These are phyloP conservation scores for Nitzschia sp. DNA, from an alignment of 108 stramenopile species.

Conservation along the genomic window DNA sequence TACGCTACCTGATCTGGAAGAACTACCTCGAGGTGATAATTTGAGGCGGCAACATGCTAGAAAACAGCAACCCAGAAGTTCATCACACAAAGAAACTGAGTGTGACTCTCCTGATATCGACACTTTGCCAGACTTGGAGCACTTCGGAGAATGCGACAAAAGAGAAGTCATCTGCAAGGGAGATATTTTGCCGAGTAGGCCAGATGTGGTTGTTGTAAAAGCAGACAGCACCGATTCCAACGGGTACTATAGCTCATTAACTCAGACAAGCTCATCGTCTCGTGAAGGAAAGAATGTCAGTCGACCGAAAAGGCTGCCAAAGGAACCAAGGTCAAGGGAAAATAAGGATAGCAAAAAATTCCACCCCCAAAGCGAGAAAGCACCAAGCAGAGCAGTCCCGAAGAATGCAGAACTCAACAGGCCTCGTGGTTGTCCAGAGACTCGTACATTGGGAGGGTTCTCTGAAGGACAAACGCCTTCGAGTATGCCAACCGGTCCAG, in stretches of 20 bases:
- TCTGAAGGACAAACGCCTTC: no score
- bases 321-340: not conserved
- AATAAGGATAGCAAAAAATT: no score
- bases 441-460: no score
- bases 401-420: no score
- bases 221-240: conserved; percentile 9
- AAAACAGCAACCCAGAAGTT: not conserved
- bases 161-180: not conserved
- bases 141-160: not conserved
- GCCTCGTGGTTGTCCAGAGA: no score
- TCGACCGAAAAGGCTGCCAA: not conserved
- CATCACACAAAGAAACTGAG: no score
- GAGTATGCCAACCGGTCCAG: no score
- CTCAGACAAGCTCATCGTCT: conserved; percentile 13
- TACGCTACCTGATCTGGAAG: not conserved
- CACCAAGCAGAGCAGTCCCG: no score
- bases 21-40: not conserved
- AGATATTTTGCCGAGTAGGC: not conserved
- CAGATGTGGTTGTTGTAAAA: conserved; percentile 8
- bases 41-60: not conserved
- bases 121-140: not conserved
- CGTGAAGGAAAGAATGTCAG: not conserved
- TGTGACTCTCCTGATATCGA: not conserved
- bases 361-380: no score
- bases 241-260: conserved; percentile 3